phyloP scores from a whole-genome alignment of 805 yeast genomes.

The Cyberlindnera lachancei region DNA sequence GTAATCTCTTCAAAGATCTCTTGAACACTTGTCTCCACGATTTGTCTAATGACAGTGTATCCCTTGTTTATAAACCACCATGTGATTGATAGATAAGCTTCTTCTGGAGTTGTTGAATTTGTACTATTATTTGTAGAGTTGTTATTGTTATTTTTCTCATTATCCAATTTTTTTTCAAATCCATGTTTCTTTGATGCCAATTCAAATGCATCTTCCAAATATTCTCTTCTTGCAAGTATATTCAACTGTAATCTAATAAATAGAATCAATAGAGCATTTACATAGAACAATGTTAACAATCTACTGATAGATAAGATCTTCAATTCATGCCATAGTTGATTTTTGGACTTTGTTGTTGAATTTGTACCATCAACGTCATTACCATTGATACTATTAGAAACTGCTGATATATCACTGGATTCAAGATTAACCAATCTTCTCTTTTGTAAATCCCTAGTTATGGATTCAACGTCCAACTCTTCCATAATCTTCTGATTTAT shows the following conservation, averaged over 20 bases:
- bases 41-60: conserved; percentile 50
- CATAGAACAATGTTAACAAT: conserved; percentile 61
- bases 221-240: conserved; percentile 79
- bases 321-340: conserved; percentile 77
- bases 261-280: conserved; percentile 61
- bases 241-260: conserved; percentile 83
- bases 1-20: conserved; percentile 54
- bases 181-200: conserved; percentile 47
- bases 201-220: conserved; percentile 68
- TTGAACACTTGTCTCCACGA: conserved; percentile 50
- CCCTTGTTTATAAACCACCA: conserved; percentile 95
- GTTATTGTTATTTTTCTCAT: conserved; percentile 9
- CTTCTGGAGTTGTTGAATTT: too few relatives aligned
- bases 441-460: conserved; percentile 61
- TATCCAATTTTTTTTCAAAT: conserved; percentile 10
- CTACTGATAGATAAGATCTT: conserved; percentile 70
- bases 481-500: conserved; percentile 57
- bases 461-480: conserved; percentile 60
- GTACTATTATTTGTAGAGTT: conserved; percentile 29
- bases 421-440: conserved; percentile 36
- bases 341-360: conserved; percentile 34
- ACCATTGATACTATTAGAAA: conserved; percentile 8
- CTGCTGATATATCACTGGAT: conserved; percentile 6
- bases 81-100: conserved; percentile 75
- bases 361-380: conserved; percentile 19